Evolutionary conservation across 176 grass and related monocot species (phyloP), one percentile per base, ranked within the genome.

Genomic region (Alopecurus myosuroides): DNA sequence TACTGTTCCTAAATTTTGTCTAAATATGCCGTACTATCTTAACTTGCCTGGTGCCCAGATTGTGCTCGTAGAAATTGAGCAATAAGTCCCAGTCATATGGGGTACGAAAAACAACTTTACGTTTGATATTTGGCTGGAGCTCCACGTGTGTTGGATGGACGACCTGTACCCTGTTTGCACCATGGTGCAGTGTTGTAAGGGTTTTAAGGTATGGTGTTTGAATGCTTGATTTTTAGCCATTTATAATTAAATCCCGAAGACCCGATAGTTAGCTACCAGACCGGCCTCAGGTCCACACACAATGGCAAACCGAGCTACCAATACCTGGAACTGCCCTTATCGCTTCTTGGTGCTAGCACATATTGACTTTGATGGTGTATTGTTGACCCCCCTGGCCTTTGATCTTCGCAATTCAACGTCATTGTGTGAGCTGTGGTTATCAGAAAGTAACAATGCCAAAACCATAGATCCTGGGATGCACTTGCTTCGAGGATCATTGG

Each of bases 31-130:
- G 18, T 33, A 2, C 31, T 1, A 34, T 63, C 22, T 50, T n/a
- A 31, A 44, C 53, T 29, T 49, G 9, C 3, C 26, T 34, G 28
- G 26, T 22, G 14, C 68, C n/a, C 31, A 41, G 41, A 40, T 36
- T 48, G 18, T 36, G 34, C 34, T 23, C 1, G 4, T 74, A 65
- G 79, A 31, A 23, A 76, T 37, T 79, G 78, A 66, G 78, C 42
- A 81, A 87, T 87, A 87, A 87, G 9, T 76, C 25, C 57, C 57
- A 46, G 56, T 45, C 39, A 7, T 19, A 19, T 85, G 35, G 23
- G 23, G 85, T 80, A 69, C 53, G 42, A 6, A 44, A 79, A 33
- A 63, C 28, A 33, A 19, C 14, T 75, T 80, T 65, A 87, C 12
- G 57, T 76, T 67, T 36, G 46, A 42, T 56, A 31, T 42, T 77